A percentile compares a stretch with the other conserved stretches of the same genome.
These are phyloP conservation scores for Xylaria venustula DNA, from an alignment of 495 filamentous ascomycete species.

Conservation along the genomic window DNA sequence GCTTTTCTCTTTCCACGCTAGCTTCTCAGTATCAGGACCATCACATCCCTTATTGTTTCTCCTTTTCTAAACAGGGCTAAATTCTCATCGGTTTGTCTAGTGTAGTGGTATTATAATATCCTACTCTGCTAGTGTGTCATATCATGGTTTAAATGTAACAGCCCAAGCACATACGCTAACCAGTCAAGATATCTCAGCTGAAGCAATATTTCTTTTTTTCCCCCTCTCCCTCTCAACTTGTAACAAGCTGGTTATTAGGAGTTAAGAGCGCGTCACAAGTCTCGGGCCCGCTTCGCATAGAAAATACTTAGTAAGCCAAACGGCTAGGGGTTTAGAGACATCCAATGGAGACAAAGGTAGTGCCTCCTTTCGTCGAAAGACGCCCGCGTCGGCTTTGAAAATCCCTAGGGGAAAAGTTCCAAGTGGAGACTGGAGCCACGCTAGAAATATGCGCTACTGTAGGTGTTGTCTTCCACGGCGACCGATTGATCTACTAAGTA, in stretches of 20 bases:
- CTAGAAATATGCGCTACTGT: not conserved
- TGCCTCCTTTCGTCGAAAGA: not conserved
- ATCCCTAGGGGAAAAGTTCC: not conserved
- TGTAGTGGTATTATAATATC: too few relatives aligned
- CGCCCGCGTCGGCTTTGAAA: not conserved
- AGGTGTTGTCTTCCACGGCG: not conserved
- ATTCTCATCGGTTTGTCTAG: too few relatives aligned
- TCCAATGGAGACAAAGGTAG: not conserved
- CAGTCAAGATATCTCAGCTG: not conserved
- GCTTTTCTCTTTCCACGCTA: not conserved
- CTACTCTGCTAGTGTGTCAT: not conserved
- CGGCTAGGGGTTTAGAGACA: not conserved
- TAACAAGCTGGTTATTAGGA: not conserved
- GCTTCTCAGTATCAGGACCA: not conserved
- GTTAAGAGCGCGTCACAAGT: too few relatives aligned
- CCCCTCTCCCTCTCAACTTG: not conserved
- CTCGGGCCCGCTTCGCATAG: not conserved
- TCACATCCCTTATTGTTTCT: not conserved
- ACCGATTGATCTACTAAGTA: not conserved
- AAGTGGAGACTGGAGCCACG: not conserved
- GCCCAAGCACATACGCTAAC: too few relatives aligned
- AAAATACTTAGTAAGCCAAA: conserved; percentile 1
- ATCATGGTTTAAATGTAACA: not conserved
- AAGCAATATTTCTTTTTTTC: not conserved
- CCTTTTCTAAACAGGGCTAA: not conserved